These are phyloP conservation scores for Cladosporium sp. DNA, from an alignment of 2,329 filamentous ascomycete species.

Conservation along the genomic window DNA sequence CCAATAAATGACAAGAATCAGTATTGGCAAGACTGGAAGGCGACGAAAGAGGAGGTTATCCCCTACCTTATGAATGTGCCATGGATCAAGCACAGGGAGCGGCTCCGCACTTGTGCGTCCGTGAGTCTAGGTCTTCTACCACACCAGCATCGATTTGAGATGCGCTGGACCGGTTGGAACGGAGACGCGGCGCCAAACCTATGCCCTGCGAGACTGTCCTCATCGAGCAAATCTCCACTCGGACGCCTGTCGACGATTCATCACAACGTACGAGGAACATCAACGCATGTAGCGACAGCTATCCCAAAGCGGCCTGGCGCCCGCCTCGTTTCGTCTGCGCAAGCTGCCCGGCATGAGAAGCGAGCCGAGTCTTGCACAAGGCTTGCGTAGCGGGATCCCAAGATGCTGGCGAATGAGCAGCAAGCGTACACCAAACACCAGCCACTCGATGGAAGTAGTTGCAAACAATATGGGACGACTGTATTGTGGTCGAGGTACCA, in stretches of 20 bases:
- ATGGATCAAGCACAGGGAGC: slow-evolving; percentile 17
- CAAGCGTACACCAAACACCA: not conserved
- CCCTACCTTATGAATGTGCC: slow-evolving; percentile 17
- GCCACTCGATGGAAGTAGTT: not conserved
- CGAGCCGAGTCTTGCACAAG: slow-evolving; percentile 12
- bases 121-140: slow-evolving; percentile 12
- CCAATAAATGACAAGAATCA: slow-evolving; percentile 3
- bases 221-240: slow-evolving; percentile 20
- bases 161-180: slow-evolving; percentile 17
- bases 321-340: slow-evolving; percentile 18
- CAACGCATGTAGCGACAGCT: slow-evolving; percentile 23
- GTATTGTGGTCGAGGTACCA: not conserved
- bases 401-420: not conserved
- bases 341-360: slow-evolving; percentile 7
- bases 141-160: slow-evolving; percentile 4
- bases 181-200: slow-evolving; percentile 19
- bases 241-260: slow-evolving; percentile 22
- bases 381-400: not conserved
- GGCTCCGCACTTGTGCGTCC: slow-evolving; percentile 22
- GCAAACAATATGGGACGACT: not conserved
- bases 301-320: slow-evolving; percentile 27
- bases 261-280: slow-evolving; percentile 15
- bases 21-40: slow-evolving; percentile 3
- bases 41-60: slow-evolving; percentile 7
- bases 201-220: slow-evolving; percentile 14